Conservation (phyloP, 495 filamentous ascomycete species). For the Xylaria nigripes region DNA sequence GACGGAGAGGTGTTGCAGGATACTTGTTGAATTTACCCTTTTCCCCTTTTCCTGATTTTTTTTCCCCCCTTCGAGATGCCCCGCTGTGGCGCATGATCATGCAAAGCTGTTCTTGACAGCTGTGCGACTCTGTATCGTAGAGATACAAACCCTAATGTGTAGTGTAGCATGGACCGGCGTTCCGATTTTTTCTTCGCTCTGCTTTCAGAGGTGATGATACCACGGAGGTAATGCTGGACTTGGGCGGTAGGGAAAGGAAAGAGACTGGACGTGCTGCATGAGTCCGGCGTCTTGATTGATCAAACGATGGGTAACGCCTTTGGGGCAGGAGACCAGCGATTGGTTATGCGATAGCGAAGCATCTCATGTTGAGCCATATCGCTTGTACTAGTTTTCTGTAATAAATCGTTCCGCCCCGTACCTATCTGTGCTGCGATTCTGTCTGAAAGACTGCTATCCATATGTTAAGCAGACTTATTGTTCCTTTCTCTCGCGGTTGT, state of each 20-base stretch:
- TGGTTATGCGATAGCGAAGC: background rate
- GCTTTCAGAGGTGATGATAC: background rate
- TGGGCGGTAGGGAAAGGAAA: background rate
- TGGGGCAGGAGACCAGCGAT: background rate
- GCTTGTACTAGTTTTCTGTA: background rate
- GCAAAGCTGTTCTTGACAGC: background rate
- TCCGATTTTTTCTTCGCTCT: background rate
- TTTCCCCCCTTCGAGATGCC: background rate
- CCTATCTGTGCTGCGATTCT: too few relatives aligned
- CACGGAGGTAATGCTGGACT: background rate
- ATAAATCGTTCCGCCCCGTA: too few relatives aligned
- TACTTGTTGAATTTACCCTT: background rate
- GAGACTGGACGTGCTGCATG: background rate
- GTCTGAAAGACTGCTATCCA: too few relatives aligned
- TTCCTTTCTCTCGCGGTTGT: too few relatives aligned
- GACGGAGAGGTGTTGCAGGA: background rate
- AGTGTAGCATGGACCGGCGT: constrained; percentile 9
- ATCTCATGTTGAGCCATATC: background rate
- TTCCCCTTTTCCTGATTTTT: background rate
- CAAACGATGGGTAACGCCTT: background rate
- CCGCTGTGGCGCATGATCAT: background rate
- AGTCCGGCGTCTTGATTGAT: background rate
- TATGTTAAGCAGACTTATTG: too few relatives aligned
- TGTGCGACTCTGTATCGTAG: background rate
- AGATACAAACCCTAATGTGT: constrained; percentile 7